These are phyloP conservation scores for Alternaria rosae DNA, from an alignment of 2,329 filamentous ascomycete species.

Conservation along the genomic window DNA sequence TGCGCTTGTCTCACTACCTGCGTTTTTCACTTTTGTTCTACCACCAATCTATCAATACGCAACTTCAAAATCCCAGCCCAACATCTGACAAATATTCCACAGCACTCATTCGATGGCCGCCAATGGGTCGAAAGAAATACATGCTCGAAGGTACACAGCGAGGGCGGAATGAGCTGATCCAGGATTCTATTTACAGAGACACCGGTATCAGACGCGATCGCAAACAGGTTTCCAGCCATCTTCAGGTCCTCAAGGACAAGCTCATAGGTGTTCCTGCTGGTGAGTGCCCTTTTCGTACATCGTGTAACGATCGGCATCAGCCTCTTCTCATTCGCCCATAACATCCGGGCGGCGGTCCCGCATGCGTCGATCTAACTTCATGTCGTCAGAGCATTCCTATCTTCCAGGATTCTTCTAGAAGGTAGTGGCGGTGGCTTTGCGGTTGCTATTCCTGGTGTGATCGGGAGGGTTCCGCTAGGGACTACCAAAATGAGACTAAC, in stretches of 20 bases:
- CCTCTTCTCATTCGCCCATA: background rate
- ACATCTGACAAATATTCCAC: background rate
- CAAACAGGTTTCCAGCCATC: conserved; percentile 70
- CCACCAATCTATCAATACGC: background rate
- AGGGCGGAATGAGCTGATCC: conserved; percentile 69
- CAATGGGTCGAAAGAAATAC: conserved; percentile 65
- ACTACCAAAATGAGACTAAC: conserved; percentile 31
- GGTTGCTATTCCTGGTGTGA: conserved; percentile 6
- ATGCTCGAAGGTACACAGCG: conserved; percentile 59
- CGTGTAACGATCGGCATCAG: background rate
- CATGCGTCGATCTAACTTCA: background rate
- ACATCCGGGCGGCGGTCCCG: background rate
- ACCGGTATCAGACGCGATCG: conserved; percentile 62
- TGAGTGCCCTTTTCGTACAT: conserved; percentile 43
- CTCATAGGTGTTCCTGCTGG: conserved; percentile 61
- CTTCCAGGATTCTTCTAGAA: conserved; percentile 4
- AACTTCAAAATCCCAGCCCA: background rate
- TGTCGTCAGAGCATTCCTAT: background rate
- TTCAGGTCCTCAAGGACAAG: conserved; percentile 67
- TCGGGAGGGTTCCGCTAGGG: conserved; percentile 19
- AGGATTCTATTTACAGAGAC: conserved; percentile 63
- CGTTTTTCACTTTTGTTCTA: background rate
- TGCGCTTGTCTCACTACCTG: background rate
- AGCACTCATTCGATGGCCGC: conserved; percentile 59
- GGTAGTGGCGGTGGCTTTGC: conserved; percentile 4